Evolutionary conservation across 192 early-diverging fungal species (phyloP).

Genomic region (Diversispora epigaea): DNA sequence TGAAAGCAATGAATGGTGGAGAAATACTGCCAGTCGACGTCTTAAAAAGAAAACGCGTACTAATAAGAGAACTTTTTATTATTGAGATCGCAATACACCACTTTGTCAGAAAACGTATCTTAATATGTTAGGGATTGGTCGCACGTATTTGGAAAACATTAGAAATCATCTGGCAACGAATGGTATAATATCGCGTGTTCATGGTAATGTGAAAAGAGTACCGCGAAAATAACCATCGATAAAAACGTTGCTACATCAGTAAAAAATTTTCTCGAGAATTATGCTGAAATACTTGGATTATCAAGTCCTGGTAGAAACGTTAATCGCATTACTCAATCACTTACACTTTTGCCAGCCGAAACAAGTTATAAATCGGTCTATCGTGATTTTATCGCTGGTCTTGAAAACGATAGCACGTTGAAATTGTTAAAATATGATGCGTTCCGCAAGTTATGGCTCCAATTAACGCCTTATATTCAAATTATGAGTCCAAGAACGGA

Average conservation of each 20-base stretch:
- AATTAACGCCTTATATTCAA: conserved; percentile 26
- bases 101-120: conserved; percentile 26
- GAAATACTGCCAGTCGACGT: conserved; percentile 18
- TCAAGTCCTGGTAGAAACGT: conserved; percentile 17
- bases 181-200: background rate
- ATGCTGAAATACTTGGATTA: conserved; percentile 25
- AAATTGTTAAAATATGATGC: conserved; percentile 28
- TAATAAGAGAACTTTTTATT: conserved; percentile 32
- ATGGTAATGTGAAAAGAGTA: conserved; percentile 21
- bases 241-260: background rate
- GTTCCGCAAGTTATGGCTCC: conserved; percentile 23
- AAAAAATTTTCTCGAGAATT: conserved; percentile 22
- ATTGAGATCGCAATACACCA: conserved; percentile 18
- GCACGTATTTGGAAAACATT: conserved; percentile 12
- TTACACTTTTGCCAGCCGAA: conserved; percentile 19
- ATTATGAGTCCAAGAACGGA: conserved; percentile 23
- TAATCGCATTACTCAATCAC: conserved; percentile 15
- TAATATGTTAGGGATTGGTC: conserved; percentile 19
- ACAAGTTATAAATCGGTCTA: conserved; percentile 19
- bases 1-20: conserved; percentile 10
- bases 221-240: conserved; percentile 7
- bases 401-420: conserved; percentile 12
- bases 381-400: conserved; percentile 20
- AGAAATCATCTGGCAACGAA: conserved; percentile 22
- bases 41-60: conserved; percentile 11